These are phyloP conservation scores for Trichoderma parareesei DNA, from an alignment of 495 filamentous ascomycete genomes.

Conservation along the genomic window DNA sequence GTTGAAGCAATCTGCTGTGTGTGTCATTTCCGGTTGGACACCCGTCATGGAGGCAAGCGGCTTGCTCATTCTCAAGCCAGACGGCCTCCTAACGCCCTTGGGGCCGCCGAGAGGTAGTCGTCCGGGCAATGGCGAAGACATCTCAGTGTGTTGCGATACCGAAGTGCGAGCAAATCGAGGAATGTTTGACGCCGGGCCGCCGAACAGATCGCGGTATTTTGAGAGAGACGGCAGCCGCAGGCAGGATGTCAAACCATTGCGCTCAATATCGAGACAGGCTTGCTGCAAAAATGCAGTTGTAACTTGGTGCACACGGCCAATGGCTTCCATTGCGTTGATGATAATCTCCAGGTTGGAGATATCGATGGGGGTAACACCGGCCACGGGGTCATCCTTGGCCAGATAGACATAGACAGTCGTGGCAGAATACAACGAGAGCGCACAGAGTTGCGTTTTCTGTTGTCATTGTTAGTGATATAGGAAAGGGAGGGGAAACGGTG, in stretches of 20 bases:
- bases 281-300: slow-evolving; percentile 35
- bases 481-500: background rate
- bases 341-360: slow-evolving; percentile 31
- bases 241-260: slow-evolving; percentile 22
- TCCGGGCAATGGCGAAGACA: slow-evolving; percentile 28
- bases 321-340: slow-evolving; percentile 29
- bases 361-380: slow-evolving; percentile 6
- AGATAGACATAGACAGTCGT: slow-evolving; percentile 31
- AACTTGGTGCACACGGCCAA: slow-evolving; percentile 29
- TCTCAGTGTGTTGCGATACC: slow-evolving; percentile 22
- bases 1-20: slow-evolving; percentile 5
- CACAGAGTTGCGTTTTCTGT: slow-evolving; percentile 31
- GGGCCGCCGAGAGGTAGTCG: slow-evolving; percentile 27
- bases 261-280: slow-evolving; percentile 30
- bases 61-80: slow-evolving; percentile 10
- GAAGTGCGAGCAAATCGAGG: slow-evolving; percentile 31
- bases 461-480: slow-evolving; percentile 3
- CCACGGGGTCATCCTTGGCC: slow-evolving; percentile 20
- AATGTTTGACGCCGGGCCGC: slow-evolving; percentile 24
- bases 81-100: slow-evolving; percentile 13
- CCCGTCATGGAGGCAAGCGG: slow-evolving; percentile 4
- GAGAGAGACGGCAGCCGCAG: slow-evolving; percentile 1
- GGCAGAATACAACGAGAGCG: slow-evolving; percentile 36
- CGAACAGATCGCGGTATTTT: background rate
- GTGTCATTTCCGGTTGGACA: background rate